Conservation (phyloP, 345 rosid genomes). For the Acer yangbiense region DNA sequence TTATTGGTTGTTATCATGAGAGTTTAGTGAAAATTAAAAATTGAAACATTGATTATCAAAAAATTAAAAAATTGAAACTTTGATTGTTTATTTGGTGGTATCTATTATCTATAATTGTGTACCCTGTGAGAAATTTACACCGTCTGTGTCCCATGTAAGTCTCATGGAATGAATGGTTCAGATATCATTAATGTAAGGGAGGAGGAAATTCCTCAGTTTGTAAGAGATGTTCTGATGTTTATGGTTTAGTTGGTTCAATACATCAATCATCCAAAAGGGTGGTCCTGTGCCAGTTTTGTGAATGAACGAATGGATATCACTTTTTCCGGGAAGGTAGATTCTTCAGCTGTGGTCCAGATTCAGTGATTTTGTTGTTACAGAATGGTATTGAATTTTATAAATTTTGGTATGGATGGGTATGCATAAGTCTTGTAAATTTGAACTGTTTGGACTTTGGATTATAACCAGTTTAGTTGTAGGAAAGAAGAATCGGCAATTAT, state of each 20-base stretch:
- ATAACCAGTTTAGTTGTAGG: neutral
- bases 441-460: neutral
- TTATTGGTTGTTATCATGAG: neutral
- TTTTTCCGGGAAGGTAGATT: neutral
- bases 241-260: neutral
- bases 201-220: neutral
- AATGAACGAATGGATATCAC: neutral
- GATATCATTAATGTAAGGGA: neutral
- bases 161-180: neutral
- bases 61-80: neutral
- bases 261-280: neutral
- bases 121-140: neutral
- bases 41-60: neutral
- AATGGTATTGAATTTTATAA: neutral
- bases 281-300: neutral
- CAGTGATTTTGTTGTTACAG: neutral
- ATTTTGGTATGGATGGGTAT: neutral
- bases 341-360: neutral
- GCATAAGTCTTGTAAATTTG: neutral
- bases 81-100: neutral
- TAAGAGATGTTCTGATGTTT: neutral
- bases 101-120: neutral
- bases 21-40: neutral
- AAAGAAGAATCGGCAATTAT: neutral
- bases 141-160: neutral